Evolutionary conservation across 2,329 filamentous ascomycete species (phyloP).

Genomic region (Samsoniella hepiali): DNA sequence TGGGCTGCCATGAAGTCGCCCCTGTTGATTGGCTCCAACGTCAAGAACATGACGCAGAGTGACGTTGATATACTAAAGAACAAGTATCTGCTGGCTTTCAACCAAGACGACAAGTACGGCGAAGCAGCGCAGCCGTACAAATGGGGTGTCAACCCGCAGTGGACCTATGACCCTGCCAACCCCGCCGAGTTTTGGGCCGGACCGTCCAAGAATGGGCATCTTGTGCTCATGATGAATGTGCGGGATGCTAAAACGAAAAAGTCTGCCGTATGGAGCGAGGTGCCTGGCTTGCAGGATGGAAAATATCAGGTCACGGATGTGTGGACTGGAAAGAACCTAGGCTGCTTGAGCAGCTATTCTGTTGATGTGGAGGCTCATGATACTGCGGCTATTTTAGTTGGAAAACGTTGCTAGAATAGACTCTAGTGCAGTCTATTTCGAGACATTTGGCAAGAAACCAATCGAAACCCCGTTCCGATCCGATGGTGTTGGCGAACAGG

Average conservation of each 20-base stretch:
- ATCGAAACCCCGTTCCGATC: too few species aligned
- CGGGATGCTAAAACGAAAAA: conserved; percentile 31
- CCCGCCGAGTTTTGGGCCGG: conserved; percentile 52
- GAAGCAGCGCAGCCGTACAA: conserved; percentile 43
- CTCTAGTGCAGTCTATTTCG: too few species aligned
- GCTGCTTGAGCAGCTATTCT: conserved; percentile 31
- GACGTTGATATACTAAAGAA: conserved; percentile 44
- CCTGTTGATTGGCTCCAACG: conserved; percentile 45
- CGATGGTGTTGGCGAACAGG: too few species aligned
- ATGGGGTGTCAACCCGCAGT: conserved; percentile 48
- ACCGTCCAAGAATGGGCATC: conserved; percentile 38
- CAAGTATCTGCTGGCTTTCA: conserved; percentile 37
- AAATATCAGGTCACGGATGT: conserved; percentile 42
- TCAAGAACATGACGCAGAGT: conserved; percentile 34
- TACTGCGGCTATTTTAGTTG: conserved; percentile 29
- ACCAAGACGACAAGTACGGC: conserved; percentile 44
- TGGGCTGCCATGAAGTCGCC: conserved; percentile 51
- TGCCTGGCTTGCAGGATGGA: conserved; percentile 37
- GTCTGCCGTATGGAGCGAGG: conserved; percentile 39
- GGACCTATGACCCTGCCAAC: conserved; percentile 45
- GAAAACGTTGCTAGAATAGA: background rate
- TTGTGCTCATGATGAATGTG: conserved; percentile 48
- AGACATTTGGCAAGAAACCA: too few species aligned
- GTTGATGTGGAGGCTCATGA: conserved; percentile 35
- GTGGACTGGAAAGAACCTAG: conserved; percentile 43